Percentiles rank a stretch among this genome's conserved stretches.
Conservation (phyloP, 1,284 basidiomycete species). For the Ustilago lituana region DNA sequence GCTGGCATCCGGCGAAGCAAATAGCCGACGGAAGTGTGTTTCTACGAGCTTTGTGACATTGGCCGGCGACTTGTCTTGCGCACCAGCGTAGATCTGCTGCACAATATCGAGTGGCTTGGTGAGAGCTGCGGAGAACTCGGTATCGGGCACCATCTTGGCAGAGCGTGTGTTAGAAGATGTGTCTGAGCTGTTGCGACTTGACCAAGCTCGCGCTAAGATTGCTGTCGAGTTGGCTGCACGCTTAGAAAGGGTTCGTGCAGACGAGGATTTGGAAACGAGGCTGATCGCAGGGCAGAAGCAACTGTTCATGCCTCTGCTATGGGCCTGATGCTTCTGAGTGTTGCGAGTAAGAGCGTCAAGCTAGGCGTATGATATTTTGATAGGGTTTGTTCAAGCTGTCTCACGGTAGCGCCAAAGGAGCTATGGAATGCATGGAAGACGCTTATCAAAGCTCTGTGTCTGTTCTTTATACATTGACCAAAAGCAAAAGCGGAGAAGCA, state of each 20-base stretch:
- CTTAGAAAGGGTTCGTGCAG: no score
- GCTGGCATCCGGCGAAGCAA: constrained; percentile 36
- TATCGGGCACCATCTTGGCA: constrained; percentile 50
- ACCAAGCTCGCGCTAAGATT: neutral
- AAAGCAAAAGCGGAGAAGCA: no score
- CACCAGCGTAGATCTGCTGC: constrained; percentile 40
- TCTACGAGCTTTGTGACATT: constrained; percentile 38
- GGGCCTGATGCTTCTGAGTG: no score
- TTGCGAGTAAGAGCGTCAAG: no score
- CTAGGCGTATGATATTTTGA: no score
- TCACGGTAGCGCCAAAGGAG: no score
- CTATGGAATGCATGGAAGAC: no score
- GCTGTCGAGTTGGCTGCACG: neutral
- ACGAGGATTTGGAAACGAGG: neutral
- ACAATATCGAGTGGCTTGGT: constrained; percentile 44
- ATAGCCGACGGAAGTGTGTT: constrained; percentile 38
- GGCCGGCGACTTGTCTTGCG: constrained; percentile 30
- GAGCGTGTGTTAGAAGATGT: neutral
- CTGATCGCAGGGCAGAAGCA: neutral
- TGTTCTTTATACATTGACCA: no score
- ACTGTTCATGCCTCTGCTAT: constrained; percentile 16
- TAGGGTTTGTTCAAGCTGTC: no score
- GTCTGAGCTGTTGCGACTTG: neutral
- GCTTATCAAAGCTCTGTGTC: no score
- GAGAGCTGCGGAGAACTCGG: constrained; percentile 47